Evolutionary conservation across 208 protist species (phyloP).

Genomic region (Acanthamoeba rhysodes): DNA sequence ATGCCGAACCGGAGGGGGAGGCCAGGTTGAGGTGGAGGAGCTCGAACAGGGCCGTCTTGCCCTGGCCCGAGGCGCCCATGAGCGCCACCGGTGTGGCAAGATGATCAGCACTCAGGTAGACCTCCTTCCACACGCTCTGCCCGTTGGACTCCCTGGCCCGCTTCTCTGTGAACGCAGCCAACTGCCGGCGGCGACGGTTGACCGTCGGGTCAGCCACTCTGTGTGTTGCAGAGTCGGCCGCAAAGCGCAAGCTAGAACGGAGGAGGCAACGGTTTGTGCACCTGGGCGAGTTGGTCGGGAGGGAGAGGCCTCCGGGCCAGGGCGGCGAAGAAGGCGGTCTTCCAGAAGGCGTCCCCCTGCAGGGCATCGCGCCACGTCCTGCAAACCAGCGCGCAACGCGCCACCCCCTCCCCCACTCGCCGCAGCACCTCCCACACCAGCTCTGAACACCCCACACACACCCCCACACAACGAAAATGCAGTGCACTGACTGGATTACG

Average conservation of each 20-base stretch:
- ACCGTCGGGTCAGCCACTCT: no score
- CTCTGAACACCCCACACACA: no score
- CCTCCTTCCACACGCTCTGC: not conserved
- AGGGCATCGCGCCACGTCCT: not conserved
- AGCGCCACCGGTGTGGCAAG: not conserved
- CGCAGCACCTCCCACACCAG: conserved; percentile 5
- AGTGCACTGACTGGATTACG: no score
- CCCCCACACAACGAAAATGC: no score
- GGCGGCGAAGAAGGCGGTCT: not conserved
- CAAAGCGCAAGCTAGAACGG: no score
- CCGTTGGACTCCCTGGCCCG: not conserved
- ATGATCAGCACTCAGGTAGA: not conserved
- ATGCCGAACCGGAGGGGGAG: not conserved
- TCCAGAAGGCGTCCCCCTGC: not conserved
- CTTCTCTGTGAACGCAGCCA: not conserved
- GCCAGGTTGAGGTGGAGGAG: not conserved
- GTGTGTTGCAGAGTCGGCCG: no score
- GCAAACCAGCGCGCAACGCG: conserved; percentile 6
- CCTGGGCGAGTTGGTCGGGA: not conserved
- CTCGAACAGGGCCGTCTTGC: conserved; percentile 25
- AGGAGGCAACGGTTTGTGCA: no score
- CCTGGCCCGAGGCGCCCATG: not conserved
- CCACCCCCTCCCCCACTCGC: not conserved
- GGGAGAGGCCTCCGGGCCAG: not conserved
- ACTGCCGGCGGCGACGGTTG: no score